A percentile compares a stretch with the other conserved stretches of the same genome.
Conservation (phyloP, 805 yeast species). For the Wickerhamomyces chaumierensis region DNA sequence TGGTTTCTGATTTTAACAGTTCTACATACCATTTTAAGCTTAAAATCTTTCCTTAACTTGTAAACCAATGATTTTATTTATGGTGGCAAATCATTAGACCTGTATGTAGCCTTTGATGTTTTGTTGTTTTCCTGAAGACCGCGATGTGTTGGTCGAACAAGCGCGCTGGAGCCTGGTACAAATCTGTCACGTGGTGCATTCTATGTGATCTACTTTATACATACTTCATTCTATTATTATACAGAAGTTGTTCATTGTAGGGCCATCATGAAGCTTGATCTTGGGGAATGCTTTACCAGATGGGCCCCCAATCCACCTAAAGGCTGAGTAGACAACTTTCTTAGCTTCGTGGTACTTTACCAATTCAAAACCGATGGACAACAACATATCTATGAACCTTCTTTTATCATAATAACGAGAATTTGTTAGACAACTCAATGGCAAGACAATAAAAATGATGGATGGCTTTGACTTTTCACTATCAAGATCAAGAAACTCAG, state of each 20-base stretch:
- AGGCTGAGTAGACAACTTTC: conserved; percentile 68
- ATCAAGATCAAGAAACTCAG: conserved; percentile 36
- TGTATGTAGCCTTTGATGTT: no score
- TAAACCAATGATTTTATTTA: no score
- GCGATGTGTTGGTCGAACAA: no score
- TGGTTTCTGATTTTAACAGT: not conserved
- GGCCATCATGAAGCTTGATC: conserved; percentile 43
- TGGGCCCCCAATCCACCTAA: conserved; percentile 32
- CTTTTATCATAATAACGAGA: conserved; percentile 62
- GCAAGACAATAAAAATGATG: conserved; percentile 67
- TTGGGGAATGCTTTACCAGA: conserved; percentile 21
- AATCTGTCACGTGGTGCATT: no score
- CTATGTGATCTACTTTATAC: no score
- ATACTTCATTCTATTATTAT: conserved; percentile 24
- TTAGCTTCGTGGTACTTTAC: conserved; percentile 43
- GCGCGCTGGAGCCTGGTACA: no score
- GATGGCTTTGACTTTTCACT: conserved; percentile 9
- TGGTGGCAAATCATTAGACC: no score
- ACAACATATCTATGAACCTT: conserved; percentile 34
- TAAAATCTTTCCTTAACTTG: not conserved
- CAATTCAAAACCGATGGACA: conserved; percentile 45
- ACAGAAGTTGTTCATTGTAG: conserved; percentile 60
- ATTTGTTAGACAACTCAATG: conserved; percentile 75
- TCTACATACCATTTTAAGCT: not conserved
- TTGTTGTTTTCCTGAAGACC: no score